Base-by-base conservation (phyloP, 768 basidiomycete species). In the Amyloporia xantha region DNA sequence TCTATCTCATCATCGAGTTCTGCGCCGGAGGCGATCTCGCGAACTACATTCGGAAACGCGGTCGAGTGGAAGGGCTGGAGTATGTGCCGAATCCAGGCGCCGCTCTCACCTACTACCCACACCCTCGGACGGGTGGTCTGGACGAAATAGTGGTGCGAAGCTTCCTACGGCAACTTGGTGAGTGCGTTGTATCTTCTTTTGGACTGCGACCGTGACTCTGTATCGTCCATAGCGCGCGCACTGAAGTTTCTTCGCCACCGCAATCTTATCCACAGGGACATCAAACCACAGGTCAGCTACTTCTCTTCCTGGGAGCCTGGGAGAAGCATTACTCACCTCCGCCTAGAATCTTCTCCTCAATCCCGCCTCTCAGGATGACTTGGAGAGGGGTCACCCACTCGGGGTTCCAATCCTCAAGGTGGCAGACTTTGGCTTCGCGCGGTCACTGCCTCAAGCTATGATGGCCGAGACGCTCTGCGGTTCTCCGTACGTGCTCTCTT, bases 391-490 rank as follows among this genome's bases (percentile, higher is more conserved):
- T 1, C 92, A 97, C 66, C 92, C 93, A 0, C 65, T 87, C 1
- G 93, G 95, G 5, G 86, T 97, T 2, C 96, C 96, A 1, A 81
- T 98, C 20, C 81, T 99, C 58, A 97, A 98, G 67, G 84, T 98
- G 1, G 96, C 96, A 13, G 96, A 98, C 67, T 99, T 99, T 63
- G 96, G 96, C 0, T 99, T 99, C 60, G 96, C 96, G 0, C 80
- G 96, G 15, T 89, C 85, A 19, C 71, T 99, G 1, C 93, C 94
- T 0, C 88, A 85, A 27, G 82, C 90, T 5, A 87, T 91, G 78
- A 81, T 98, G 81, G 96, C 95, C 15, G 96, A 98, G 68, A 99
- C 96, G 4, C 73, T 99, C 1, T 99, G 96, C 64, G 95, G 96
- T 2, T 96, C 93, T 11, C 96, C 95, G 84, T 94, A 62, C 68